Evolutionary conservation across 164 flowering plant genomes (phyloP), one percentile per base, ranked within the genome.

Genomic region (Malania oleifera): DNA sequence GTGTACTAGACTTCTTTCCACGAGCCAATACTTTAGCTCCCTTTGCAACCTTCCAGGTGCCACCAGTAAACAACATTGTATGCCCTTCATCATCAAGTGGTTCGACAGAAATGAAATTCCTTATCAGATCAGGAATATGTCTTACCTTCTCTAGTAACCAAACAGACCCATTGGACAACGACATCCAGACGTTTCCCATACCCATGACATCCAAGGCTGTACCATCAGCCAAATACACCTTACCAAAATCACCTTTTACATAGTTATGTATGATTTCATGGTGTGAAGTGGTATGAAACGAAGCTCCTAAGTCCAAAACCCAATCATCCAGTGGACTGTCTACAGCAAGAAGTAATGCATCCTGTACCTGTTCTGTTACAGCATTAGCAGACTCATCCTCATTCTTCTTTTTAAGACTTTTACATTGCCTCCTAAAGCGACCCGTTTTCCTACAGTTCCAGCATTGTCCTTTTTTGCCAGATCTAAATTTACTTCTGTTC

Each of bases 141-240:
- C n/a, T n/a, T n/a, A n/a, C n/a, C n/a, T n/a, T n/a, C n/a, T n/a
- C n/a, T n/a, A n/a, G n/a, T n/a, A n/a, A n/a, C n/a, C n/a, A n/a
- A n/a, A n/a, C n/a, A n/a, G n/a, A n/a, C n/a, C n/a, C n/a, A n/a
- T n/a, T n/a, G n/a, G n/a, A n/a, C n/a, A n/a, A n/a, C n/a, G n/a
- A n/a, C n/a, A n/a, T n/a, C n/a, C n/a, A n/a, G n/a, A n/a, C n/a
- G n/a, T n/a, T n/a, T n/a, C n/a, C n/a, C n/a, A n/a, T n/a, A n/a
- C 43, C 43, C 43, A 39, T 15, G 15, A 39, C 43, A 39, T 39
- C 43, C 43, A 39, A 39, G 43, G 15, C 43, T 39, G 43, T 9
- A 39, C 43, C 43, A 39, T 39, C 43, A 39, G 43, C 43, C 15
- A 39, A 39, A 39, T 39, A 39, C 43, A 39, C 43, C 43, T 39